phyloP scores from a whole-genome alignment of 306 rosid genomes.

The Argentina anserina region DNA sequence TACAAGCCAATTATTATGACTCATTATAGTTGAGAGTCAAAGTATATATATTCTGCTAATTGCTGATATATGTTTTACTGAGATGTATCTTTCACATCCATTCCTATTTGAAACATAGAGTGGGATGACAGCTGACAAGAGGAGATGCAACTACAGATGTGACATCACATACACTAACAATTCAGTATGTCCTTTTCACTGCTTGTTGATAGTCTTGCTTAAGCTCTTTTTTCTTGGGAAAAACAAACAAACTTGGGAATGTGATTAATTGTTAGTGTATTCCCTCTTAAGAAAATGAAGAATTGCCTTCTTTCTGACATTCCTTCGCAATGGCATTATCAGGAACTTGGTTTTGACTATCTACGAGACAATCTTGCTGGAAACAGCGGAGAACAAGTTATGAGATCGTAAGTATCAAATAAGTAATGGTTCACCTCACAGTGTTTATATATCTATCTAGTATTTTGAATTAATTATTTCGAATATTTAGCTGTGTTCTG shows the following conservation, averaged over 20 bases:
- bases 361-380: constrained; percentile 95
- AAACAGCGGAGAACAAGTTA: constrained; percentile 75
- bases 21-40: background rate
- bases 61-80: constrained; percentile 4
- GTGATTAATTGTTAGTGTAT: constrained; percentile 8
- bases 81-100: constrained; percentile 11
- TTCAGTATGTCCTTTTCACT: constrained; percentile 56
- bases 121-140: constrained; percentile 65
- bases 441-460: background rate
- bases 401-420: constrained; percentile 73
- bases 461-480: background rate
- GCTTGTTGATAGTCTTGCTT: constrained; percentile 9
- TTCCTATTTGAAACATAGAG: constrained; percentile 50
- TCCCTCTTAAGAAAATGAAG: constrained; percentile 2
- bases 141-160: constrained; percentile 74
- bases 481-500: constrained; percentile 15
- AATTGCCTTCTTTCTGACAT: constrained; percentile 14
- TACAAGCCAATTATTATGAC: background rate
- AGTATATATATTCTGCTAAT: background rate
- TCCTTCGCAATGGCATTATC: constrained; percentile 20
- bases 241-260: background rate
- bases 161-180: constrained; percentile 94
- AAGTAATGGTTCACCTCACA: background rate
- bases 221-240: background rate
- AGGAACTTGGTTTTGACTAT: constrained; percentile 99